A percentile compares a stretch with the other conserved stretches of the same genome.
phyloP scores from a whole-genome alignment of 306 rosid genomes.

The Sechiopsis laciniata region DNA sequence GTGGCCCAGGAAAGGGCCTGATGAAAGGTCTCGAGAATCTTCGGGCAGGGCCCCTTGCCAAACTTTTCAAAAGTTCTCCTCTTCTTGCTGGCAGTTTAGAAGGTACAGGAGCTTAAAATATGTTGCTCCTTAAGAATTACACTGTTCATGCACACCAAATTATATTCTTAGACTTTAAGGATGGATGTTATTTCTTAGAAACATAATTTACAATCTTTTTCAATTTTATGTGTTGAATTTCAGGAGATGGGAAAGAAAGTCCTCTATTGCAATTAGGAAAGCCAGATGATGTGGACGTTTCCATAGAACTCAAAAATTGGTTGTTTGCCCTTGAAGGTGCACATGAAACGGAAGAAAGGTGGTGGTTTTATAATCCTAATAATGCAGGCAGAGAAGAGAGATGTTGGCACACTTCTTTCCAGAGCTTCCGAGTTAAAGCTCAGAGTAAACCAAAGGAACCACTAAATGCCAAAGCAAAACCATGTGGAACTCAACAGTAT shows the following conservation, averaged over 20 bases:
- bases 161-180: not conserved
- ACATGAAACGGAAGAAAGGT: slow-evolving; percentile 61
- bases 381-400: slow-evolving; percentile 65
- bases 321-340: slow-evolving; percentile 91
- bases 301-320: slow-evolving; percentile 78
- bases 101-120: slow-evolving; percentile 40
- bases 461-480: slow-evolving; percentile 38
- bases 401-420: slow-evolving; percentile 85
- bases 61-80: slow-evolving; percentile 59
- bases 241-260: slow-evolving; percentile 43
- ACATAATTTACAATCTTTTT: slow-evolving; percentile 7
- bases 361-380: slow-evolving; percentile 57
- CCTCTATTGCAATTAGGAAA: slow-evolving; percentile 52
- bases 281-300: slow-evolving; percentile 77
- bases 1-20: slow-evolving; percentile 76
- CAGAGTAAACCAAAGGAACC: slow-evolving; percentile 51
- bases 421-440: slow-evolving; percentile 54
- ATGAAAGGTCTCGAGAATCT: slow-evolving; percentile 70
- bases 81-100: slow-evolving; percentile 38
- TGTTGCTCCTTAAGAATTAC: not conserved
- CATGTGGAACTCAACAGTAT: slow-evolving; percentile 34
- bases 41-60: slow-evolving; percentile 73
- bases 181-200: slow-evolving; percentile 3
- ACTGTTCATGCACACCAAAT: slow-evolving; percentile 6
- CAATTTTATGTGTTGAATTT: slow-evolving; percentile 33